These are phyloP conservation scores for Dothideomycetes sp. DNA, from an alignment of 2,329 filamentous ascomycete genomes.

Conservation along the genomic window DNA sequence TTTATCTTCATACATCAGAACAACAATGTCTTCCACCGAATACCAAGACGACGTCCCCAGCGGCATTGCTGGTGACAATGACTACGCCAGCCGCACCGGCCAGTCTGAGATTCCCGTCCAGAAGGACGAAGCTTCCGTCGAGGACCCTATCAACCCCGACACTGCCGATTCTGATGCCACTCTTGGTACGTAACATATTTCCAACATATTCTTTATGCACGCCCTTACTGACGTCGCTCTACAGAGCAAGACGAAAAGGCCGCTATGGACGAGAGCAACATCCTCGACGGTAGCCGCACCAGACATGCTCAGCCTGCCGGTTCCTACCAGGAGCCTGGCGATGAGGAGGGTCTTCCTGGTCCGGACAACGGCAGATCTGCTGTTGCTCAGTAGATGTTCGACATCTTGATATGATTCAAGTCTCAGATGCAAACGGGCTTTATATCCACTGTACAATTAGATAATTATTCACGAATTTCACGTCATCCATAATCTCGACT, in stretches of 20 bases:
- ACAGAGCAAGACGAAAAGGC: constrained; percentile 38
- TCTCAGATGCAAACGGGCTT: no score
- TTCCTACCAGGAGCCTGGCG: constrained; percentile 42
- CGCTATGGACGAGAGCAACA: constrained; percentile 41
- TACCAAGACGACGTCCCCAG: constrained; percentile 18
- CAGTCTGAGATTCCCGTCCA: constrained; percentile 39
- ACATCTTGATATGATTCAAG: neutral
- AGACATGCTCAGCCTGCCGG: constrained; percentile 38
- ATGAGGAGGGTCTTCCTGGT: constrained; percentile 31
- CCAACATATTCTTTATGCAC: neutral
- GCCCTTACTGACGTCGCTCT: neutral
- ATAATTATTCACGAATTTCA: no score
- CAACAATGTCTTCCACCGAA: constrained; percentile 19
- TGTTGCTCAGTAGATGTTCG: constrained; percentile 1
- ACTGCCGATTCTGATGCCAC: constrained; percentile 40
- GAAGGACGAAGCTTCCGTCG: constrained; percentile 37
- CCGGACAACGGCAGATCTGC: constrained; percentile 15
- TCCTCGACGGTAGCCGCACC: constrained; percentile 38
- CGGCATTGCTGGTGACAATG: constrained; percentile 33
- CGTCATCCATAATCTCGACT: no score
- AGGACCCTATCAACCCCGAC: constrained; percentile 36
- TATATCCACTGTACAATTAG: neutral
- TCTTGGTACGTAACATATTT: constrained; percentile 30
- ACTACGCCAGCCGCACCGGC: constrained; percentile 39
- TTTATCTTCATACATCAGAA: constrained; percentile 4